These are phyloP conservation scores for Balansia obtecta DNA, from an alignment of 2,329 filamentous ascomycete genomes.

Conservation along the genomic window DNA sequence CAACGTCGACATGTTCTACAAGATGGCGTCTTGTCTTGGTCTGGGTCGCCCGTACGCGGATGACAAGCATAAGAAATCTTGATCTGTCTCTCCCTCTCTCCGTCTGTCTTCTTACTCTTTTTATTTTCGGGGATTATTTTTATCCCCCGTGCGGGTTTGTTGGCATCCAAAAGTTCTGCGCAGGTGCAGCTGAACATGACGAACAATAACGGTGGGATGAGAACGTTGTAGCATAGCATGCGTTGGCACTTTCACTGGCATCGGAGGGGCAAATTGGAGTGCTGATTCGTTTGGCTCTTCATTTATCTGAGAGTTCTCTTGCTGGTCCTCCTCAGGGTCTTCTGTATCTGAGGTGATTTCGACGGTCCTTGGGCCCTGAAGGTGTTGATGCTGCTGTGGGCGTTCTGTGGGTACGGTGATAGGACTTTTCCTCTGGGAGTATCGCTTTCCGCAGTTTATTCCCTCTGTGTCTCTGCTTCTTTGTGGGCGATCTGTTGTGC, in stretches of 20 bases:
- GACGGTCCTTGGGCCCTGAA: too few species aligned
- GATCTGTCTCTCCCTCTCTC: background rate
- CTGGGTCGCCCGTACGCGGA: constrained; percentile 22
- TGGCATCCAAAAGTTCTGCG: background rate
- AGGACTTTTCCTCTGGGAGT: too few species aligned
- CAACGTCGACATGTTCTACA: constrained; percentile 64
- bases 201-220: constrained; percentile 2
- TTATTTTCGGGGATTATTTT: background rate
- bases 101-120: background rate
- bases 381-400: too few species aligned
- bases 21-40: constrained; percentile 57
- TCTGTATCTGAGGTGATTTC: too few species aligned
- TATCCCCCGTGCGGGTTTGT: background rate
- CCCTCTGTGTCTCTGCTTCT: too few species aligned
- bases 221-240: constrained; percentile 1
- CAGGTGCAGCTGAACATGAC: background rate
- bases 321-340: too few species aligned
- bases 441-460: too few species aligned
- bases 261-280: too few species aligned
- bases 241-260: background rate
- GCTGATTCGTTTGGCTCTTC: too few species aligned
- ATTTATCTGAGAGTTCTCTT: too few species aligned
- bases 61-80: constrained; percentile 11
- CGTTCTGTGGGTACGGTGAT: too few species aligned
- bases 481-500: too few species aligned